Percentiles rank a stretch among this genome's conserved stretches.
These are phyloP conservation scores for Neofusicoccum parvum DNA, from an alignment of 2,329 filamentous ascomycete species.

Conservation along the genomic window DNA sequence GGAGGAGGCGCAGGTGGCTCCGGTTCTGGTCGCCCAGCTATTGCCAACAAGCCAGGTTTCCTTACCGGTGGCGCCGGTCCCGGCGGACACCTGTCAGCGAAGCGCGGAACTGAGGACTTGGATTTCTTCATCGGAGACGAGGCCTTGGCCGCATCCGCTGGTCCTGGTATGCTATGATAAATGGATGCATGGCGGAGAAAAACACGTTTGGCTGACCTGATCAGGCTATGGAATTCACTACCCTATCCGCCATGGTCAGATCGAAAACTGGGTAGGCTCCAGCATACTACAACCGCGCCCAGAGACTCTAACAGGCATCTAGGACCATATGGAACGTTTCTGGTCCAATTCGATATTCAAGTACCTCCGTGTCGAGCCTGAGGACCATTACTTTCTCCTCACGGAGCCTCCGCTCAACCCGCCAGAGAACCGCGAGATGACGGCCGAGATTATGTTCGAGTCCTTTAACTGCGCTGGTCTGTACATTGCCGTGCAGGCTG, in stretches of 20 bases:
- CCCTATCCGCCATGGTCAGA: slow-evolving; percentile 95
- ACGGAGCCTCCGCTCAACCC: slow-evolving; percentile 98
- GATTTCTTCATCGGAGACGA: slow-evolving; percentile 99
- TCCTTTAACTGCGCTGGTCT: slow-evolving; percentile 99
- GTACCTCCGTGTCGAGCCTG: slow-evolving; percentile 94
- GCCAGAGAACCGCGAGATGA: slow-evolving; percentile 98
- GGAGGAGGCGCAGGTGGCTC: slow-evolving; percentile 70
- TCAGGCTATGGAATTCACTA: slow-evolving; percentile 94
- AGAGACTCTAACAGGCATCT: slow-evolving; percentile 22
- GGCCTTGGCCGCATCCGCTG: slow-evolving; percentile 78
- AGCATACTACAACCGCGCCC: slow-evolving; percentile 17
- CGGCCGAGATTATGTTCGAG: slow-evolving; percentile 99
- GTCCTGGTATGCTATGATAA: slow-evolving; percentile 64
- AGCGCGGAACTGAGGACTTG: slow-evolving; percentile 94
- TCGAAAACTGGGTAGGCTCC: slow-evolving; percentile 88
- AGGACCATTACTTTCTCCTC: slow-evolving; percentile 97
- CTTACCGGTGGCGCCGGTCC: slow-evolving; percentile 87
- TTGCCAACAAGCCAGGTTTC: slow-evolving; percentile 94
- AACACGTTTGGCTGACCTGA: slow-evolving; percentile 1
- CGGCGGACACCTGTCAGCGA: slow-evolving; percentile 78
- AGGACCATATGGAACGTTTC: slow-evolving; percentile 99
- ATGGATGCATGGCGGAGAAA: background rate
- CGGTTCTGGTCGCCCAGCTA: slow-evolving; percentile 83
- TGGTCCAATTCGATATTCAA: slow-evolving; percentile 99
- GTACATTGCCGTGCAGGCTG: slow-evolving; percentile 97